Conservation (phyloP, 371 early-diverging fungal species). For the Saksenaea oblongispora region DNA sequence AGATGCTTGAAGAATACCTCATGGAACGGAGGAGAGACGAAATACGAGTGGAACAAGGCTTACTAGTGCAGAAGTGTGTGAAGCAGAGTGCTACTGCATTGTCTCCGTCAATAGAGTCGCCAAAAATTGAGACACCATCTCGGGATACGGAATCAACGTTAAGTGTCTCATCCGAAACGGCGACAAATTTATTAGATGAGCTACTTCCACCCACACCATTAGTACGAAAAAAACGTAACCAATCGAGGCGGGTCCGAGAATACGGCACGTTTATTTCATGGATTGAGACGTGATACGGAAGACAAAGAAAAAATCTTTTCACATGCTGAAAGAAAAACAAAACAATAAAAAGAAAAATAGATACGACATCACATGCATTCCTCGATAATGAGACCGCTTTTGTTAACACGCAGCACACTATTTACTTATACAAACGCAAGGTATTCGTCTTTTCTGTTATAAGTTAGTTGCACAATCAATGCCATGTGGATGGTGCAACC, state of each 20-base stretch:
- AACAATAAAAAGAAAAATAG: too few relatives aligned
- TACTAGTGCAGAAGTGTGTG: neutral
- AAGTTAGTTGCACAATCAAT: too few relatives aligned
- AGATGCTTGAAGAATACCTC: conserved; percentile 36
- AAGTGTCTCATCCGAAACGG: neutral
- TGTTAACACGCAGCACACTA: too few relatives aligned
- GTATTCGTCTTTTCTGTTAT: too few relatives aligned
- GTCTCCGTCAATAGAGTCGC: neutral
- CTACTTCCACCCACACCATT: neutral
- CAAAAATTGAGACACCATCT: neutral
- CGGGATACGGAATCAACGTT: neutral
- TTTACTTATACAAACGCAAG: too few relatives aligned
- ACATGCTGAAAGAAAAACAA: too few relatives aligned
- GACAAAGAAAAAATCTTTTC: too few relatives aligned
- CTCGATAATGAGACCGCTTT: too few relatives aligned
- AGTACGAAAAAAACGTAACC: neutral
- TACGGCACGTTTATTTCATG: neutral
- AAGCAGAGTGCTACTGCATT: neutral
- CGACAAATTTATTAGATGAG: neutral
- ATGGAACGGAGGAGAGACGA: conserved; percentile 30
- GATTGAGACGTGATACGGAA: neutral
- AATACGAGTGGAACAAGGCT: conserved; percentile 27
- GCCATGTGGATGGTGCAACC: too few relatives aligned
- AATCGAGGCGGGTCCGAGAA: conserved; percentile 1
- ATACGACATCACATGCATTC: too few relatives aligned